Evolutionary conservation across 345 rosid species (phyloP).

Genomic region (Psidium friedrichsthalianum): DNA sequence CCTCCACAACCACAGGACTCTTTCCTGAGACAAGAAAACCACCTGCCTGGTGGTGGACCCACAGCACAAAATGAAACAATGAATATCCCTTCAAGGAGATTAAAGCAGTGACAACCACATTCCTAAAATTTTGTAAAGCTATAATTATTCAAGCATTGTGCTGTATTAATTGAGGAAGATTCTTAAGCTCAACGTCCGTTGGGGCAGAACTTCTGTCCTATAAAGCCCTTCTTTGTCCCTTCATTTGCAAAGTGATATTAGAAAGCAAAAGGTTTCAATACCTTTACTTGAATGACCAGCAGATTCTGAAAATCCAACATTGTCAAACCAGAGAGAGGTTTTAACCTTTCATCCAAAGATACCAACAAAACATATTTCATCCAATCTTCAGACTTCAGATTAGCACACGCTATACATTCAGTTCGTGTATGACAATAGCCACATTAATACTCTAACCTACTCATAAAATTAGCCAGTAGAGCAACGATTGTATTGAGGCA

Average conservation of each 20-base stretch:
- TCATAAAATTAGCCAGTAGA: not conserved
- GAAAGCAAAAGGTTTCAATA: not conserved
- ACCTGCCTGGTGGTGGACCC: conserved; percentile 44
- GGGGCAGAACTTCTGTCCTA: not conserved
- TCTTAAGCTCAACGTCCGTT: not conserved
- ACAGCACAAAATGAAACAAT: not conserved
- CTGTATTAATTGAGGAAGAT: not conserved
- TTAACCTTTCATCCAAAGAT: not conserved
- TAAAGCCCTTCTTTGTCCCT: not conserved
- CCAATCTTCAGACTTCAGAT: not conserved
- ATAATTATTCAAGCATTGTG: not conserved
- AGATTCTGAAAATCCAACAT: not conserved
- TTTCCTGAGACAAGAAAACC: conserved; percentile 73
- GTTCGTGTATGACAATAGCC: not conserved
- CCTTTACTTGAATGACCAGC: not conserved
- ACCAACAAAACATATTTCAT: not conserved
- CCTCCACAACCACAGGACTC: conserved; percentile 49
- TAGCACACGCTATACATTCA: not conserved
- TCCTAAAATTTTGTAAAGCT: not conserved
- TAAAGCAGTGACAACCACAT: not conserved
- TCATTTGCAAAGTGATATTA: not conserved
- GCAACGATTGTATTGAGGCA: not conserved
- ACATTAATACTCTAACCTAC: not conserved
- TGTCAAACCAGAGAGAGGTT: not conserved
- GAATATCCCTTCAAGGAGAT: not conserved